Evolutionary conservation across 2,329 filamentous ascomycete genomes (phyloP).

Genomic region (Fusarium beomiforme): DNA sequence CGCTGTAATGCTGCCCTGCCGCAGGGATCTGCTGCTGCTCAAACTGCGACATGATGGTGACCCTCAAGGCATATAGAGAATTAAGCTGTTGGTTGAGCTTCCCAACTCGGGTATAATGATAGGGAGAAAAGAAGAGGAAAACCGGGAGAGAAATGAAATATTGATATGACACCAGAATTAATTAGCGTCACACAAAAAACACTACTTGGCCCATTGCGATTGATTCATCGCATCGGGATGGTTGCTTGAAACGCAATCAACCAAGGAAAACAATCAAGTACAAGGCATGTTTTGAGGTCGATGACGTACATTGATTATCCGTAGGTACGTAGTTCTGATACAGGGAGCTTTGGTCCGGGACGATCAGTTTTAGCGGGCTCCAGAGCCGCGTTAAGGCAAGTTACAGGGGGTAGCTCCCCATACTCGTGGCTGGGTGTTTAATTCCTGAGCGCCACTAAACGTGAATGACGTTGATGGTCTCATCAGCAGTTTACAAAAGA

Average conservation of each 20-base stretch:
- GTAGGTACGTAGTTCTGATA: conserved; percentile 6
- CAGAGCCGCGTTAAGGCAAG: conserved; percentile 28
- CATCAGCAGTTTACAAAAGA: not conserved
- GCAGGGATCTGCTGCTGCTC: conserved; percentile 55
- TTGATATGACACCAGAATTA: conserved; percentile 9
- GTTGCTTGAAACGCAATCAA: conserved; percentile 29
- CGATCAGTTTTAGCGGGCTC: conserved; percentile 28
- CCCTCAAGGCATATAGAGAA: conserved; percentile 1
- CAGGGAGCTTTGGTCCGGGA: conserved; percentile 20
- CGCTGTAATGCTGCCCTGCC: conserved; percentile 79
- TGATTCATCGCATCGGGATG: conserved; percentile 31
- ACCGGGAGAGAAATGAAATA: conserved; percentile 20
- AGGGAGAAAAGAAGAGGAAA: not conserved
- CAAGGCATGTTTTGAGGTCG: conserved; percentile 34
- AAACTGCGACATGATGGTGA: conserved; percentile 48
- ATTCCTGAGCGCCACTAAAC: conserved; percentile 15
- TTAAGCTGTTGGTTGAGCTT: conserved; percentile 11
- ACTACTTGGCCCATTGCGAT: conserved; percentile 12
- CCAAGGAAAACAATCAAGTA: conserved; percentile 24
- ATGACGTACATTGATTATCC: conserved; percentile 42
- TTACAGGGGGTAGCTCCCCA: conserved; percentile 22
- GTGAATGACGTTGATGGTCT: conserved; percentile 9
- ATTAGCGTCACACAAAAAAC: conserved; percentile 30
- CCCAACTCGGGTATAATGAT: conserved; percentile 2
- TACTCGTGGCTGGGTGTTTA: not conserved